Percentiles rank a stretch among this genome's conserved stretches.
These are phyloP conservation scores for Fusarium tuaranense DNA, from an alignment of 2,329 filamentous ascomycete species.

Conservation along the genomic window DNA sequence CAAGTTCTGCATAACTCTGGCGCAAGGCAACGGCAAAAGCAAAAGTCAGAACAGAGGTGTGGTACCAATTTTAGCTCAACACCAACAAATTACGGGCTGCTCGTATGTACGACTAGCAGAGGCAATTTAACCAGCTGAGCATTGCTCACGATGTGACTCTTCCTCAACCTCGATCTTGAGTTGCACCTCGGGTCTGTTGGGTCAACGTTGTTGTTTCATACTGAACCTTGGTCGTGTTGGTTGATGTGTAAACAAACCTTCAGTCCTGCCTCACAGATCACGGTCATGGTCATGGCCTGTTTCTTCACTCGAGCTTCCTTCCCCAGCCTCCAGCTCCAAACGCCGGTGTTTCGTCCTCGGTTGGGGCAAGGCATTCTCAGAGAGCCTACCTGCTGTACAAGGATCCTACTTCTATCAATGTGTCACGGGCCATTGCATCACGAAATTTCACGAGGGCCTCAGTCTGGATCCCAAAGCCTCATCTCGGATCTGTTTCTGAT, in stretches of 20 bases:
- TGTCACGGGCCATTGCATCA: not conserved
- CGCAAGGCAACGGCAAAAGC: not conserved
- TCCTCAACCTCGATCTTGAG: not conserved
- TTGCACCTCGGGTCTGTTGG: not conserved
- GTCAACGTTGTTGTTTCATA: constrained; percentile 30
- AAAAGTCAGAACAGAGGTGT: not conserved
- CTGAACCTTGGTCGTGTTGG: constrained; percentile 11
- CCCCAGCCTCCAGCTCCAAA: constrained; percentile 16
- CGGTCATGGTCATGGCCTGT: constrained; percentile 12
- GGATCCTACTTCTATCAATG: not conserved
- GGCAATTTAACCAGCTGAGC: not conserved
- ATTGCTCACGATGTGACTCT: not conserved
- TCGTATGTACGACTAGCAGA: constrained; percentile 1
- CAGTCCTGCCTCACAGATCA: constrained; percentile 4
- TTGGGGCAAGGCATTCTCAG: constrained; percentile 16
- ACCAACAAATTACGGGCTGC: constrained; percentile 10
- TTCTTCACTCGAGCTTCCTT: constrained; percentile 1
- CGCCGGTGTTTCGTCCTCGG: constrained; percentile 31
- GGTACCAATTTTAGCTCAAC: constrained; percentile 9
- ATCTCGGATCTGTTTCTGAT: constrained; percentile 36
- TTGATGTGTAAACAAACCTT: constrained; percentile 5
- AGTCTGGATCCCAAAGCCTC: constrained; percentile 8
- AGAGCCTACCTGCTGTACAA: not conserved
- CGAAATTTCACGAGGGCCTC: not conserved
- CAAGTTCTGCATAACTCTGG: constrained; percentile 2